A percentile compares a stretch with the other conserved stretches of the same genome.
Conservation (phyloP, 2,329 filamentous ascomycete genomes). For the Phyllosticta capitalensis region DNA sequence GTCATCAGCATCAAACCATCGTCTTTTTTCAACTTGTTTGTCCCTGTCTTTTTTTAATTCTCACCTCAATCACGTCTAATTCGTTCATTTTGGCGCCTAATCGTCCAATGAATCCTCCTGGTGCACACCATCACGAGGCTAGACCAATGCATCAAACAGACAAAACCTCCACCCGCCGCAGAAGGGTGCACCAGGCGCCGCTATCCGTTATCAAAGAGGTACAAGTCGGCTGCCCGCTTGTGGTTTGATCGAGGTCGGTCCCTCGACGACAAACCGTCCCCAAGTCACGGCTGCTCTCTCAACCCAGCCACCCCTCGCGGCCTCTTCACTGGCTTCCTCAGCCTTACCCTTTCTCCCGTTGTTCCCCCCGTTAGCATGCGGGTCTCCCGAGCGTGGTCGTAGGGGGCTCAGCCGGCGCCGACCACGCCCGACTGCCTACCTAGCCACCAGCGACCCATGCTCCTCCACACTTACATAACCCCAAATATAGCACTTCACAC, state of each 20-base stretch:
- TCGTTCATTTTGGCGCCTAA: background rate
- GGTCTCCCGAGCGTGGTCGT: background rate
- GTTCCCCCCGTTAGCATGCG: background rate
- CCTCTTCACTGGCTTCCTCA: background rate
- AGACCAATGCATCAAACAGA: background rate
- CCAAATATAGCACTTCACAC: background rate
- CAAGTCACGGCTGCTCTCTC: background rate
- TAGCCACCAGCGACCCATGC: background rate
- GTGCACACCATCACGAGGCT: background rate
- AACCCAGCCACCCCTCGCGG: background rate
- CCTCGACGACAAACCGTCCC: background rate
- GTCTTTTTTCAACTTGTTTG: background rate
- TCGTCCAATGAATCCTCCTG: background rate
- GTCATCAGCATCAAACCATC: background rate
- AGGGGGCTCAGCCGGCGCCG: background rate
- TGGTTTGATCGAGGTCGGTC: background rate
- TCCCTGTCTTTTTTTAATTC: background rate
- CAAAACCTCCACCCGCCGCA: background rate
- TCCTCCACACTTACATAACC: background rate
- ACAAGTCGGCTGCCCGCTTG: background rate
- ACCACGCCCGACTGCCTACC: no score
- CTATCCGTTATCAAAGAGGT: background rate
- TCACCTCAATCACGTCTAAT: background rate
- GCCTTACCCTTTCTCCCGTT: background rate
- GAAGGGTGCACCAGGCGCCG: background rate